Conservation (phyloP, 768 basidiomycete species). For the Leccinum variicolor region DNA sequence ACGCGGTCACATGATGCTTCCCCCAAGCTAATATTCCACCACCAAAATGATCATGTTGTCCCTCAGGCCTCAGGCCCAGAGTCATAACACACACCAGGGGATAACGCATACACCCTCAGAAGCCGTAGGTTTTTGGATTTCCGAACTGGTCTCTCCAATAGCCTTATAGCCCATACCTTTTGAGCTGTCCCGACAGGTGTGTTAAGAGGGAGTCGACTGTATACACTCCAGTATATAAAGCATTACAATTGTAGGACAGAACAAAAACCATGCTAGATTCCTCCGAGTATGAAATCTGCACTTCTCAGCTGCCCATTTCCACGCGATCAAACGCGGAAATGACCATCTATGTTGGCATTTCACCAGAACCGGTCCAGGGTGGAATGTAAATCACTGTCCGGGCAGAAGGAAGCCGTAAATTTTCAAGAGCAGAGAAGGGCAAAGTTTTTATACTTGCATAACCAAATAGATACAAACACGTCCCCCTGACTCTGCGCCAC, state of each 20-base stretch:
- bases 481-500: conserved; percentile 5
- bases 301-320: conserved; percentile 47
- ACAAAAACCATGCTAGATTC: conserved; percentile 34
- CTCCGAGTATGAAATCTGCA: conserved; percentile 30
- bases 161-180: too few species aligned
- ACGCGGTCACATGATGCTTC: conserved; percentile 24
- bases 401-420: conserved; percentile 69
- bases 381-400: conserved; percentile 57
- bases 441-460: conserved; percentile 21
- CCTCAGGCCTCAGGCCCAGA: too few species aligned
- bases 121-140: too few species aligned
- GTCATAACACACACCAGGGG: too few species aligned
- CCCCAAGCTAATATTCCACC: background rate
- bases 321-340: conserved; percentile 52
- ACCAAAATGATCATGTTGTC: too few species aligned
- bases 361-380: conserved; percentile 82
- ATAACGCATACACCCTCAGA: too few species aligned
- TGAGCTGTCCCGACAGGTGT: too few species aligned
- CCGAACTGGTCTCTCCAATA: too few species aligned
- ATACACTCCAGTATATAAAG: background rate
- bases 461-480: conserved; percentile 31
- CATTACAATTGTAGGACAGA: conserved; percentile 27
- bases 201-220: too few species aligned
- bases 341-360: conserved; percentile 58
- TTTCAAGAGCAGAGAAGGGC: background rate